phyloP scores from a whole-genome alignment of 2,329 filamentous ascomycete genomes.

The Pseudogymnoascus sp. region DNA sequence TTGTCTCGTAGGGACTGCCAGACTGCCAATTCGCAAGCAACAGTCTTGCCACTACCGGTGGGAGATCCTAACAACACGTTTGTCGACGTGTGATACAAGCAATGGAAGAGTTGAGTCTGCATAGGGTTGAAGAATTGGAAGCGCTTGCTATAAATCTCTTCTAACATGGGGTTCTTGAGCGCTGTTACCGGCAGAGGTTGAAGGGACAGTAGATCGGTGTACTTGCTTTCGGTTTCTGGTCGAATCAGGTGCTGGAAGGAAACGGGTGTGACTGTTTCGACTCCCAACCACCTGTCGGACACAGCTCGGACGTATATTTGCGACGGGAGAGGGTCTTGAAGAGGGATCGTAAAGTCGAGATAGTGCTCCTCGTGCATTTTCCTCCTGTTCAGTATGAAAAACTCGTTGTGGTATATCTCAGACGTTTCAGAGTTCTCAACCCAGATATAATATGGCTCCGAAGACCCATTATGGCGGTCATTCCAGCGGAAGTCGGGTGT shows the following conservation, averaged over 20 bases:
- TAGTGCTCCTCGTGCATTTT: constrained; percentile 96
- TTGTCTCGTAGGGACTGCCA: constrained; percentile 98
- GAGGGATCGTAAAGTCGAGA: constrained; percentile 92
- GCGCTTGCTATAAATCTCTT: constrained; percentile 79
- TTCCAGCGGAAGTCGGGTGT: constrained; percentile 93
- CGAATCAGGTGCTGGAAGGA: constrained; percentile 97
- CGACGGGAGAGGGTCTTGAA: constrained; percentile 85
- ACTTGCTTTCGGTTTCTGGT: constrained; percentile 94
- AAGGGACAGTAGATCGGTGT: constrained; percentile 86
- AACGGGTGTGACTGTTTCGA: constrained; percentile 89
- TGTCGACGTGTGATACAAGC: constrained; percentile 81
- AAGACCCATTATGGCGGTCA: constrained; percentile 84
- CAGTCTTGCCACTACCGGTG: constrained; percentile 94
- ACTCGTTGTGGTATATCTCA: constrained; percentile 96
- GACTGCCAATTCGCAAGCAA: constrained; percentile 94
- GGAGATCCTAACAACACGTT: constrained; percentile 94
- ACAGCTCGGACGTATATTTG: constrained; percentile 95
- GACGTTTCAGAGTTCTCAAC: constrained; percentile 97
- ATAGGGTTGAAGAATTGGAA: constrained; percentile 99
- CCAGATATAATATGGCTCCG: constrained; percentile 98
- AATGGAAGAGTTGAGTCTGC: constrained; percentile 98
- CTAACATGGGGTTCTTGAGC: constrained; percentile 76
- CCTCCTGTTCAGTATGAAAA: constrained; percentile 82
- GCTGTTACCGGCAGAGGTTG: constrained; percentile 84
- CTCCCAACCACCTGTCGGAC: constrained; percentile 92